Evolutionary conservation across 345 rosid species (phyloP).

Genomic region (Pseudoturritis turrita): DNA sequence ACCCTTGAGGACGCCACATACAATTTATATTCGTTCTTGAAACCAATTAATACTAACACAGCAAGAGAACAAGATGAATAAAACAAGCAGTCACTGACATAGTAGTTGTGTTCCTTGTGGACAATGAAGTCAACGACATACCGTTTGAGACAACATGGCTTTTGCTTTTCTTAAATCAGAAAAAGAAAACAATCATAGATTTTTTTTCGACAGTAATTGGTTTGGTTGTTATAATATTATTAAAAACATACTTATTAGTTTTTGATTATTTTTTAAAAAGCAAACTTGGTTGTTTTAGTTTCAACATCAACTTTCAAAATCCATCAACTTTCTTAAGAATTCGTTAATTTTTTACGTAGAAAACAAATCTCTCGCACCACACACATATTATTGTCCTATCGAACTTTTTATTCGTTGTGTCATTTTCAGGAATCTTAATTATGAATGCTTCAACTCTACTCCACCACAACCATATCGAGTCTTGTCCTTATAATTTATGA

Average conservation of each 20-base stretch:
- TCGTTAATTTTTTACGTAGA: neutral
- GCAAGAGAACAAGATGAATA: neutral
- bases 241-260: neutral
- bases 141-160: neutral
- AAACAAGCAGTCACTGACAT: neutral
- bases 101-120: neutral
- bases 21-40: neutral
- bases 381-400: neutral
- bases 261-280: neutral
- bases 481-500: conserved; percentile 39
- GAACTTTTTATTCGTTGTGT: neutral
- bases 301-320: neutral
- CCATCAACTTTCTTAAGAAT: neutral
- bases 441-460: conserved; percentile 41
- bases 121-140: neutral
- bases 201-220: neutral
- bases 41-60: neutral
- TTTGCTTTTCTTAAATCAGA: neutral
- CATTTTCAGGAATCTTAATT: conserved; percentile 10
- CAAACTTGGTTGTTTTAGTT: neutral
- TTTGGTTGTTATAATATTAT: neutral
- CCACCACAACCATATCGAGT: conserved; percentile 31
- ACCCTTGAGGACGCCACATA: neutral
- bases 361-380: neutral
- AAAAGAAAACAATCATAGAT: neutral